phyloP scores from a whole-genome alignment of 768 basidiomycete genomes.

The Boletus pseudo-olivaceus region DNA sequence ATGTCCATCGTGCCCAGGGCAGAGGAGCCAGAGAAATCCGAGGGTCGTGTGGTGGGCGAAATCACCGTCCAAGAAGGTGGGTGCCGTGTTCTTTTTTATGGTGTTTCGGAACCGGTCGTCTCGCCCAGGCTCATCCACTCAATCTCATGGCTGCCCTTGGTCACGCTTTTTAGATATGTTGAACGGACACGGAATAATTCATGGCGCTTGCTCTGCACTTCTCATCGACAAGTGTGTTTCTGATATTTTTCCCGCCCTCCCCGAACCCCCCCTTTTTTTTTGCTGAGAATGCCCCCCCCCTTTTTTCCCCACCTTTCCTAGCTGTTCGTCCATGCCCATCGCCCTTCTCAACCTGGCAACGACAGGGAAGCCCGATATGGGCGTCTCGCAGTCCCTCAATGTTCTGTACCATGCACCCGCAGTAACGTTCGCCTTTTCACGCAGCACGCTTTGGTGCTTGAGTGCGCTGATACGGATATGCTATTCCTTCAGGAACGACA shows the following conservation, averaged over 20 bases:
- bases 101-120: background rate
- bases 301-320: constrained; percentile 11
- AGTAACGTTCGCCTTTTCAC: constrained; percentile 29
- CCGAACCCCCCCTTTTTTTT: background rate
- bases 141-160: background rate
- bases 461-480: background rate
- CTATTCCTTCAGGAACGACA: constrained; percentile 39
- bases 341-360: constrained; percentile 31
- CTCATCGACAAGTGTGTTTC: constrained; percentile 48
- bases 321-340: constrained; percentile 51
- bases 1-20: constrained; percentile 40
- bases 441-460: background rate
- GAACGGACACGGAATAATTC: constrained; percentile 44
- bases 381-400: constrained; percentile 52
- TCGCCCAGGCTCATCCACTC: background rate
- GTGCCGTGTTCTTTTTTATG: background rate
- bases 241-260: background rate
- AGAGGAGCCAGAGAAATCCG: constrained; percentile 40
- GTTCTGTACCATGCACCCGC: constrained; percentile 59
- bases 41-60: constrained; percentile 46
- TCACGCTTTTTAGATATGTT: constrained; percentile 46
- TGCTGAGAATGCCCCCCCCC: background rate
- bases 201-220: constrained; percentile 54
- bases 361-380: constrained; percentile 23
- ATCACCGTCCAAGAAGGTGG: constrained; percentile 42